A percentile compares a stretch with the other conserved stretches of the same genome.
Conservation (phyloP, 2,329 filamentous ascomycete genomes). For the Colletotrichum filicis region DNA sequence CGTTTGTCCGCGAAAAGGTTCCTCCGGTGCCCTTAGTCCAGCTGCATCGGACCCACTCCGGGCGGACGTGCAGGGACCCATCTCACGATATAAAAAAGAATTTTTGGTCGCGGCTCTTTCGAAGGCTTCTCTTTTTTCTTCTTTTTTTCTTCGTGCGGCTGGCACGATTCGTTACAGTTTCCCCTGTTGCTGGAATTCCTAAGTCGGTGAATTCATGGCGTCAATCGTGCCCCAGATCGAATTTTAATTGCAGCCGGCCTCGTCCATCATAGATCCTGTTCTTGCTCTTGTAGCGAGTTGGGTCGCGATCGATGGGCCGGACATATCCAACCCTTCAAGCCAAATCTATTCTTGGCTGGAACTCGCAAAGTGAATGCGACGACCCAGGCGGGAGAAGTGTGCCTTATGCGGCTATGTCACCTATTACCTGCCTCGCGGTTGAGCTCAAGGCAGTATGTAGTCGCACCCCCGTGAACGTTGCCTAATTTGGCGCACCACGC, state of each 20-base stretch:
- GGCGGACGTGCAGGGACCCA: conserved; percentile 15
- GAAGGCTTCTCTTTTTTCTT: conserved; percentile 50
- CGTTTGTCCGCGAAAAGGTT: not conserved
- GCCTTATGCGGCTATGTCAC: not conserved
- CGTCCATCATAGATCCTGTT: conserved; percentile 44
- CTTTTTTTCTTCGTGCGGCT: conserved; percentile 81
- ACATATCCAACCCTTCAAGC: conserved; percentile 47
- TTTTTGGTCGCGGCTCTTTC: not conserved
- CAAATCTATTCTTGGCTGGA: no score
- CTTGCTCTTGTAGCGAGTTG: conserved; percentile 4
- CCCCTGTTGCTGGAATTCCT: conserved; percentile 84
- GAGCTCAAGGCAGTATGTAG: not conserved
- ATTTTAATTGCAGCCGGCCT: conserved; percentile 79
- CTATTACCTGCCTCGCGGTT: not conserved
- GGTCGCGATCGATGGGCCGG: conserved; percentile 49
- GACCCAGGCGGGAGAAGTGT: not conserved
- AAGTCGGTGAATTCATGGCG: conserved; percentile 68
- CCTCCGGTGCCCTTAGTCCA: not conserved
- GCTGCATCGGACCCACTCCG: not conserved
- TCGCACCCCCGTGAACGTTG: not conserved
- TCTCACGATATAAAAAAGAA: conserved; percentile 33
- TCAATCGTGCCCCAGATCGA: conserved; percentile 84
- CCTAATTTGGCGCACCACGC: not conserved
- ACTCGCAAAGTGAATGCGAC: not conserved
- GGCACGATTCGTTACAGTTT: conserved; percentile 69